Base-by-base conservation (phyloP, 495 filamentous ascomycete genomes). In the Tuber calosporum region DNA sequence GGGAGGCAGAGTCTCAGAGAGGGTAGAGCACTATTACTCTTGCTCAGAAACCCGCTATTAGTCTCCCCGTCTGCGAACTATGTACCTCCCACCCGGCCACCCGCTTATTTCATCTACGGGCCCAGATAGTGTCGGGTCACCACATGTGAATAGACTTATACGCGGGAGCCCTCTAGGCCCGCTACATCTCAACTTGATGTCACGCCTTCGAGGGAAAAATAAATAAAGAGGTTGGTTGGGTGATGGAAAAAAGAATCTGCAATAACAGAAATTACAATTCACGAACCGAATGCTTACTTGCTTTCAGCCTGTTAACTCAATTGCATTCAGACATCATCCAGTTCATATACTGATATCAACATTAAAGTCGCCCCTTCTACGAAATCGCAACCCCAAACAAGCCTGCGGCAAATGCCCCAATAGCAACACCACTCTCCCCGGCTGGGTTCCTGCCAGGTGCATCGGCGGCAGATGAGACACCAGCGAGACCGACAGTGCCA, bases 331-430 rank as follows among this genome's bases (percentile, higher is more conserved):
- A 34, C 53, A 30, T 62, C 53, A 15, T 34, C 4, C 26, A 30
- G 13, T 9, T 19, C 53, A 34, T 62, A 62, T 62, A 13, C 53
- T 26, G 17, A 62, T 11, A 53, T 19, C 53, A 30, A 62, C 26
- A 40, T n/a, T 67, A 41, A 39, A 43, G 41, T 11, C 34, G 15
- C 22, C 22, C 43, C 62, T 76, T 67, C 38, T 67, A 36, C 17
- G 76, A 38, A 68, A 76, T 34, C 39, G 20, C 73, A 36, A n/a
- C 73, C 41, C 67, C 17, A 48, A 72, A 26, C n/a, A 53, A 40
- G 26, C 43, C 69, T 9, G 30, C 53, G n/a, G 66, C 66, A 43
- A 67, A 11, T 67, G 34, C 68, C 20, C 69, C 37, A n/a, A 72
- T 53, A 53, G 69, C 37, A 9, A 42, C 74, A 53, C 67, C 41